Evolutionary conservation across 2,329 filamentous ascomycete genomes (phyloP), one percentile per base, ranked within the genome.

Genomic region (Fonsecaea erecta): DNA sequence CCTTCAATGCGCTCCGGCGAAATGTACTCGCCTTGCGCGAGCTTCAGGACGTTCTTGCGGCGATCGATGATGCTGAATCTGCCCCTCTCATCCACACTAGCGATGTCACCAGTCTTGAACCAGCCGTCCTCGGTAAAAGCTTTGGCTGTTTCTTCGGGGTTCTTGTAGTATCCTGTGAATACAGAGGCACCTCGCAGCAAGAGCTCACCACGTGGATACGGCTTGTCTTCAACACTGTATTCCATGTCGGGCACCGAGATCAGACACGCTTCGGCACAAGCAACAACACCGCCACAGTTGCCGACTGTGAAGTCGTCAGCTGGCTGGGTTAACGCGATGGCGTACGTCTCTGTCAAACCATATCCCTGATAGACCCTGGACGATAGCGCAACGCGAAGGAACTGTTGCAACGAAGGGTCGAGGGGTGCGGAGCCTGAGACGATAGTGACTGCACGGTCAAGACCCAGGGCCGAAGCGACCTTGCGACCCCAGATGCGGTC

Each of bases 21-120:
- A 74, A 99, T 92, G 80, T 99, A 99, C 81, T 99, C 95, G 77
- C 95, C 95, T 79, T 99, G 95, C 0, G 94, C 89, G 62, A 99
- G 87, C 85, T 99, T 99, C 75, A 99, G 87, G n/a, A 99, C 92
- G 79, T 98, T 98, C 90, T 99, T 99, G 80, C 93, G 90, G 73
- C 95, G 93, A 79, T 99, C 95, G 73, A 99, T 90, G 78, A 99
- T 96, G 78, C 87, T 88, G 83, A 98, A 90, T 66, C 93, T 91
- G 68, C 95, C 95, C 74, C 91, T 79, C 71, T 88, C 88, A 78
- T 99, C 95, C 26, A 99, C 84, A 69, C 88, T 86, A 74, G 88
- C 92, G 70, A 99, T 94, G 74, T 99, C 95, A 62, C 95, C 95
- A 0, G 93, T 97, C 76, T 91, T 90, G 86, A 99, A 98, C 95